A percentile compares a stretch with the other conserved stretches of the same genome.
Evolutionary conservation across 352 stramenopile species (phyloP).

Genomic region (Plasmopara viticola): DNA sequence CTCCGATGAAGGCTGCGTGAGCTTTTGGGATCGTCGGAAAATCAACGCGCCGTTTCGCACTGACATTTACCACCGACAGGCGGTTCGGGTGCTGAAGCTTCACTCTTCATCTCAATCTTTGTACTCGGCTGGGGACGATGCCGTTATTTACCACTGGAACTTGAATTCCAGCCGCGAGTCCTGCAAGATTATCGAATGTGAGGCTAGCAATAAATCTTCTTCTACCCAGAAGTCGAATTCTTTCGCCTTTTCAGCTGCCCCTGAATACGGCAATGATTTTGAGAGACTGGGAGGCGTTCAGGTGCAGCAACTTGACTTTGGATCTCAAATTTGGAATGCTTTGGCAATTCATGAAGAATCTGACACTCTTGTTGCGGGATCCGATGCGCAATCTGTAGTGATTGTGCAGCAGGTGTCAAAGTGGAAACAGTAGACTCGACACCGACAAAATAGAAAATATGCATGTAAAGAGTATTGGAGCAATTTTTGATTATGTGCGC

Average conservation of each 20-base stretch:
- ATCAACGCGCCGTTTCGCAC: slow-evolving; percentile 58
- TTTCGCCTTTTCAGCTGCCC: background rate
- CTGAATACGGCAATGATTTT: slow-evolving; percentile 13
- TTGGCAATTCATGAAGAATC: slow-evolving; percentile 65
- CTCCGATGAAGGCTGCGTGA: slow-evolving; percentile 54
- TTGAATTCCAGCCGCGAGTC: slow-evolving; percentile 50
- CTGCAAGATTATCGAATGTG: slow-evolving; percentile 57
- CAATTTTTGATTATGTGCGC: too few species aligned
- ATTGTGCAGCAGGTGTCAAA: slow-evolving; percentile 54
- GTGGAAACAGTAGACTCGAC: slow-evolving; percentile 1
- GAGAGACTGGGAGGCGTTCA: slow-evolving; percentile 22
- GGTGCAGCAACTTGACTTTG: slow-evolving; percentile 31
- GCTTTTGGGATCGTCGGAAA: slow-evolving; percentile 72
- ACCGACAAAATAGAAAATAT: too few species aligned
- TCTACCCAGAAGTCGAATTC: background rate
- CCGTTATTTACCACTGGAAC: slow-evolving; percentile 61
- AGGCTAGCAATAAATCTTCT: slow-evolving; percentile 18
- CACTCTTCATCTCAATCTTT: slow-evolving; percentile 57
- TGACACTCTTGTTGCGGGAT: slow-evolving; percentile 67
- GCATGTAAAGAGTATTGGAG: too few species aligned
- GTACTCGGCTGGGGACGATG: slow-evolving; percentile 60
- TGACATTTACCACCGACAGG: slow-evolving; percentile 55
- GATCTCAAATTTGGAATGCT: slow-evolving; percentile 57
- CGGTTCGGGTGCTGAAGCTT: slow-evolving; percentile 61
- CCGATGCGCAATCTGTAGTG: slow-evolving; percentile 67